A percentile compares a stretch with the other conserved stretches of the same genome.
phyloP scores from a whole-genome alignment of 2,329 filamentous ascomycete species.

The Hyphodiscus sp. region DNA sequence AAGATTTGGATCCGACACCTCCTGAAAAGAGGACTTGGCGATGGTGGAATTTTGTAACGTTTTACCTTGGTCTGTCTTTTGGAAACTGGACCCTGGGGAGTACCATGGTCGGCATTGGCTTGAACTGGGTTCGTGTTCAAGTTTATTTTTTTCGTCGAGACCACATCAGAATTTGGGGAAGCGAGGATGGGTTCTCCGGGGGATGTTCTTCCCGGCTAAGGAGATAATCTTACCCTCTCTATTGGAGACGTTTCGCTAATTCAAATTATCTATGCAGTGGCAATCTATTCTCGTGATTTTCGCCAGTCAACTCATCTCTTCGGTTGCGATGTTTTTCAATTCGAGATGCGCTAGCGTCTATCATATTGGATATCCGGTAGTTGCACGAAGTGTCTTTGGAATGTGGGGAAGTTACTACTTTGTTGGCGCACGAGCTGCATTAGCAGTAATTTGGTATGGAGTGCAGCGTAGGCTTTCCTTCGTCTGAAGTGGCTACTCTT shows the following conservation, averaged over 20 bases:
- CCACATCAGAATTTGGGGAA: too few relatives aligned
- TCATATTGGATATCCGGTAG: slow-evolving; percentile 36
- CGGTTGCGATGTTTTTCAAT: slow-evolving; percentile 39
- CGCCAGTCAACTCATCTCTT: slow-evolving; percentile 35
- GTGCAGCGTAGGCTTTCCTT: slow-evolving; percentile 56
- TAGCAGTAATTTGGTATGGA: slow-evolving; percentile 52
- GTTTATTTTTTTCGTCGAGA: too few relatives aligned
- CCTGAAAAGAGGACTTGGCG: slow-evolving; percentile 28
- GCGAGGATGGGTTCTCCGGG: too few relatives aligned
- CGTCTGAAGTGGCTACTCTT: not conserved
- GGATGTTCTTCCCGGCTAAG: too few relatives aligned
- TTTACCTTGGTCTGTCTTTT: slow-evolving; percentile 35
- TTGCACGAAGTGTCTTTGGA: slow-evolving; percentile 35
- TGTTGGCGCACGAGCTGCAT: slow-evolving; percentile 36
- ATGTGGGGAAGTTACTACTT: slow-evolving; percentile 37
- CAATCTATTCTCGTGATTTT: slow-evolving; percentile 39
- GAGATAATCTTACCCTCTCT: too few relatives aligned
- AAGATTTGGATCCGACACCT: slow-evolving; percentile 34
- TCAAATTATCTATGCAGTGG: slow-evolving; percentile 25
- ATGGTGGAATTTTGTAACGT: slow-evolving; percentile 36
- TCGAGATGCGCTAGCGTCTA: slow-evolving; percentile 36
- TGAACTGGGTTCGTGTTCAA: slow-evolving; percentile 29
- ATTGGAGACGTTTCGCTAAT: too few relatives aligned
- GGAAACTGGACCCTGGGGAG: slow-evolving; percentile 38
- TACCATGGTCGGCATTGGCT: slow-evolving; percentile 36